phyloP scores from a whole-genome alignment of 2,329 filamentous ascomycete species.

The Talaromyces piceae region DNA sequence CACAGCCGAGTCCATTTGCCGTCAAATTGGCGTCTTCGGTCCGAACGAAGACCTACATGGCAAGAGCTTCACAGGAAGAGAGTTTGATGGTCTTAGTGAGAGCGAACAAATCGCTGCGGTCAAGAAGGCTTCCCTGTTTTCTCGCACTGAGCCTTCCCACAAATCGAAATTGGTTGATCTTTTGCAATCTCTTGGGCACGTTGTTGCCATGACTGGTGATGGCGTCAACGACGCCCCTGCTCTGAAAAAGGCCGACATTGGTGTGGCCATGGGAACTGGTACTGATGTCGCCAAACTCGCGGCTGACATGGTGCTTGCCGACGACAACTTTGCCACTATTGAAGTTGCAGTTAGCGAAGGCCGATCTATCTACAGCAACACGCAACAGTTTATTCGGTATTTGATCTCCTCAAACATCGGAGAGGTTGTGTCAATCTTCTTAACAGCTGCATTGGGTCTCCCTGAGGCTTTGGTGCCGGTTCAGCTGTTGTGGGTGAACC shows the following conservation, averaged over 20 bases:
- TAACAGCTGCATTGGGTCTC: conserved; percentile 94
- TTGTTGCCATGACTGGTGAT: conserved; percentile 98
- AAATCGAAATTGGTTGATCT: conserved; percentile 98
- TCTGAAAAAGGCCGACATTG: conserved; percentile 97
- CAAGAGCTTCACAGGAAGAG: conserved; percentile 91
- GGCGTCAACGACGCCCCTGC: conserved; percentile 97
- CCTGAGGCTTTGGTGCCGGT: conserved; percentile 95
- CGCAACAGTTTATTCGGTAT: conserved; percentile 98
- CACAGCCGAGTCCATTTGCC: conserved; percentile 95
- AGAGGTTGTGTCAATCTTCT: conserved; percentile 97
- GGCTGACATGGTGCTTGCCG: conserved; percentile 95
- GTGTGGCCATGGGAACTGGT: conserved; percentile 96
- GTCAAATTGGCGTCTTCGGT: conserved; percentile 90
- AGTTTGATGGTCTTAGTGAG: conserved; percentile 80
- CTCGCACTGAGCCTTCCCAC: conserved; percentile 87
- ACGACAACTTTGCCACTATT: conserved; percentile 98
- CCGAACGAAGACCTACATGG: conserved; percentile 72
- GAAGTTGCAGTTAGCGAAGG: conserved; percentile 94
- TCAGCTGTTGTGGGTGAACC: conserved; percentile 96
- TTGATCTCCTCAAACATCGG: conserved; percentile 99
- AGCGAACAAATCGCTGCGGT: conserved; percentile 76
- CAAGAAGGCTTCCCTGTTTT: conserved; percentile 83
- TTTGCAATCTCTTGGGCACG: conserved; percentile 83
- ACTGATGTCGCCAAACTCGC: conserved; percentile 96
- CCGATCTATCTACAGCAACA: conserved; percentile 98